These are phyloP conservation scores for Cymbidium sinense DNA, from an alignment of 106 monocot genomes.

Conservation along the genomic window DNA sequence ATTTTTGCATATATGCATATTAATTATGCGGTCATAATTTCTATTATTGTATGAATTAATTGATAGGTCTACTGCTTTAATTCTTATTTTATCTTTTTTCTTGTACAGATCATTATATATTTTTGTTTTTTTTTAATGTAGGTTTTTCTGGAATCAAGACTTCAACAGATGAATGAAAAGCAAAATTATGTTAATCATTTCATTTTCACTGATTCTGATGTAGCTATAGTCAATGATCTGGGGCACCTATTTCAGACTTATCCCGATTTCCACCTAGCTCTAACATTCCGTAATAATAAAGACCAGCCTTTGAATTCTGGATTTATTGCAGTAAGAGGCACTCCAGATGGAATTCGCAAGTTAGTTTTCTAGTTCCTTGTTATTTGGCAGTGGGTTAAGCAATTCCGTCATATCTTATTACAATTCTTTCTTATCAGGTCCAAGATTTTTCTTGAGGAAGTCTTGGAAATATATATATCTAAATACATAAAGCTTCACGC, in stretches of 20 bases:
- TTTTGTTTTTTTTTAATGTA: slow-evolving; percentile 20
- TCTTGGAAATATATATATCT: slow-evolving; percentile 62
- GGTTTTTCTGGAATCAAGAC: slow-evolving; percentile 58
- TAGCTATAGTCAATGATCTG: slow-evolving; percentile 83
- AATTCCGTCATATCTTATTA: background rate
- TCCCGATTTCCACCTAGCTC: slow-evolving; percentile 75
- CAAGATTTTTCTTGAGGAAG: slow-evolving; percentile 64
- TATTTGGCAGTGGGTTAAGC: background rate
- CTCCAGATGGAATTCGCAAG: slow-evolving; percentile 64
- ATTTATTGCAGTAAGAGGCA: slow-evolving; percentile 93
- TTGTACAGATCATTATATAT: background rate
- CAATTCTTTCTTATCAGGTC: slow-evolving; percentile 35
- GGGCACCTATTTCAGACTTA: slow-evolving; percentile 70
- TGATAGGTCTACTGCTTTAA: background rate
- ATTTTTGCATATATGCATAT: background rate
- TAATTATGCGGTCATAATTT: background rate
- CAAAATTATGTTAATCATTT: slow-evolving; percentile 35
- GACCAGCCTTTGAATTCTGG: slow-evolving; percentile 95
- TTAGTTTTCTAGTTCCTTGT: slow-evolving; percentile 23
- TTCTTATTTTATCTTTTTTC: slow-evolving; percentile 2
- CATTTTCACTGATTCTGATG: slow-evolving; percentile 89
- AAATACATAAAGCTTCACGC: slow-evolving; percentile 77
- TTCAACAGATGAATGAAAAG: slow-evolving; percentile 28
- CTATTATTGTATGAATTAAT: background rate
- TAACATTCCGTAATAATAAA: slow-evolving; percentile 94